These are phyloP conservation scores for Neocatenulostroma microsporum DNA, from an alignment of 2,329 filamentous ascomycete species.

Conservation along the genomic window DNA sequence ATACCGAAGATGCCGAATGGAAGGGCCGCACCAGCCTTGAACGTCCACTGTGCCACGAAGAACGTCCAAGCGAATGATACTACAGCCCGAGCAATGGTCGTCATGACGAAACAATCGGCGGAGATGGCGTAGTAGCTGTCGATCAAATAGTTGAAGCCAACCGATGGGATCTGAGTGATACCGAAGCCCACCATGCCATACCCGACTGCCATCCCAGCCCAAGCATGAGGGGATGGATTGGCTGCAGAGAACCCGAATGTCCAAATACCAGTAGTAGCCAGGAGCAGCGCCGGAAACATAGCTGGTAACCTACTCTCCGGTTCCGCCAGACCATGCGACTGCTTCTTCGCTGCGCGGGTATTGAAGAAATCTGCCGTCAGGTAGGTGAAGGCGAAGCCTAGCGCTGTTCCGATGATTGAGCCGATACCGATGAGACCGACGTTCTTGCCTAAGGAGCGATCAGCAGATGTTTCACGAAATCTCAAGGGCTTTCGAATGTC, in stretches of 20 bases:
- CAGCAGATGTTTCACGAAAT: too few relatives aligned
- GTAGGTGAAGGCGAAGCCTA: conserved; percentile 28
- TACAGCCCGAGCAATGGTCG: conserved; percentile 44
- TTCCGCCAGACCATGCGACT: conserved; percentile 31
- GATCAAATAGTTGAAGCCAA: conserved; percentile 40
- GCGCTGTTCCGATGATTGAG: conserved; percentile 23
- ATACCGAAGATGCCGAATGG: conserved; percentile 49
- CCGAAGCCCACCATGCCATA: conserved; percentile 34
- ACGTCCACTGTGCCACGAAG: conserved; percentile 45
- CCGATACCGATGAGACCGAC: conserved; percentile 35
- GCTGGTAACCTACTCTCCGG: conserved; percentile 33
- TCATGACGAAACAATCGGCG: conserved; percentile 47
- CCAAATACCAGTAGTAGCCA: conserved; percentile 31
- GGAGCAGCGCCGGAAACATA: conserved; percentile 31
- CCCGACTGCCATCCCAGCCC: conserved; percentile 35
- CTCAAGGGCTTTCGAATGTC: too few relatives aligned
- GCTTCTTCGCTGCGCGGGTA: conserved; percentile 30
- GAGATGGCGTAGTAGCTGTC: conserved; percentile 43
- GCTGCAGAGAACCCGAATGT: conserved; percentile 35
- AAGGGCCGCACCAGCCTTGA: conserved; percentile 36
- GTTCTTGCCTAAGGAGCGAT: too few relatives aligned
- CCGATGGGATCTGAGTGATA: conserved; percentile 34
- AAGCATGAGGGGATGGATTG: conserved; percentile 28
- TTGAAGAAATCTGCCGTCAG: conserved; percentile 32
- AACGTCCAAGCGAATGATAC: conserved; percentile 50